Conservation (phyloP, 192 early-diverging fungal genomes). For the Backusella australiensis region DNA sequence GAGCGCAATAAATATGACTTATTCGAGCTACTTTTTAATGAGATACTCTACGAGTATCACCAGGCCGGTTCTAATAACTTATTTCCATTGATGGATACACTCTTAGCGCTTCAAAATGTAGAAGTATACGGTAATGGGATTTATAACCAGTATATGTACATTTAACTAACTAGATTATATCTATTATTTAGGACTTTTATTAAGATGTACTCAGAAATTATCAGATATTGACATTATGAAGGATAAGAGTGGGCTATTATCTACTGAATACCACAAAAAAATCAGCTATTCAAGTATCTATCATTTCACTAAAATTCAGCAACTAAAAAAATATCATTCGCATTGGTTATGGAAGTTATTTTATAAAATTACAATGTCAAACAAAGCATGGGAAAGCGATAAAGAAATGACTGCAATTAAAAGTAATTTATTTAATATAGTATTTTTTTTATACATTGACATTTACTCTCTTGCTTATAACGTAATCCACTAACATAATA, state of each 20-base stretch:
- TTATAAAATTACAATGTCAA: not conserved
- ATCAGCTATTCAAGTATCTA: not conserved
- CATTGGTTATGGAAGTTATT: not conserved
- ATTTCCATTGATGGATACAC: not conserved
- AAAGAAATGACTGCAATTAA: not conserved
- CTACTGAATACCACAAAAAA: not conserved
- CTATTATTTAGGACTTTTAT: not conserved
- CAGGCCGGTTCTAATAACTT: not conserved
- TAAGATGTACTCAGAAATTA: not conserved
- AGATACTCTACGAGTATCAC: not conserved
- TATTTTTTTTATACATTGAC: too few relatives aligned
- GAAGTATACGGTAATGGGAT: not conserved
- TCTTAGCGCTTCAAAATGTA: not conserved
- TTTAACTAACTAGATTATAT: too few relatives aligned
- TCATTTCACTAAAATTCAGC: not conserved
- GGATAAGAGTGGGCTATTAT: not conserved
- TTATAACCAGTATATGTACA: not conserved
- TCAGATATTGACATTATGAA: not conserved
- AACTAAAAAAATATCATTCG: not conserved
- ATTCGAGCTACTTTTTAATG: not conserved
- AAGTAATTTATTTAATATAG: not conserved
- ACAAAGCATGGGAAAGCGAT: not conserved
- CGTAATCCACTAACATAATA: too few relatives aligned
- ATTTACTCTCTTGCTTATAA: too few relatives aligned
- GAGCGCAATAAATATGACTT: not conserved